Conservation (phyloP, 768 basidiomycete genomes). For the Trametes elegans region DNA sequence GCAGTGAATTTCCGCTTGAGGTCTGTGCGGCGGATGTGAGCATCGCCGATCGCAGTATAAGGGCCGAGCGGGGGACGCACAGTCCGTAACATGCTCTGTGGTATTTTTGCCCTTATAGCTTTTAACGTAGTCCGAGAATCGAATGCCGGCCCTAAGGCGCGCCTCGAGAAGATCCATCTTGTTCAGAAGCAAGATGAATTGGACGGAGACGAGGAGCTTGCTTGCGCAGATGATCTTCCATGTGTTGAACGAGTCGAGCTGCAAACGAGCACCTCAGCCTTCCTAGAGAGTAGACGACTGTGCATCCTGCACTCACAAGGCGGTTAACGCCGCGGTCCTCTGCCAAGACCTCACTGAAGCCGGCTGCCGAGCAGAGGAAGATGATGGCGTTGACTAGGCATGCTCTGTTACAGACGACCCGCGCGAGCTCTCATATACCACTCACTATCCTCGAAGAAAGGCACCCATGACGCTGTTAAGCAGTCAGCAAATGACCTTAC, state of each 20-base stretch:
- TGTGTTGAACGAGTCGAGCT: conserved; percentile 56
- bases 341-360: conserved; percentile 60
- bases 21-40: conserved; percentile 33
- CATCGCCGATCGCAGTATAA: neutral
- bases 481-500: neutral
- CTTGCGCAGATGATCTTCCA: conserved; percentile 63
- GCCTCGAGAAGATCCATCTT: conserved; percentile 58
- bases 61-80: conserved; percentile 34
- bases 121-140: conserved; percentile 54
- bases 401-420: neutral
- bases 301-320: conserved; percentile 45
- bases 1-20: conserved; percentile 49
- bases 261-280: neutral
- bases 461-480: conserved; percentile 56
- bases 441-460: conserved; percentile 67
- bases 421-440: neutral
- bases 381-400: conserved; percentile 57
- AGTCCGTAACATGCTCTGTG: conserved; percentile 48
- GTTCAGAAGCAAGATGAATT: conserved; percentile 61
- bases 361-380: conserved; percentile 63
- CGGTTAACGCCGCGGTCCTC: conserved; percentile 61
- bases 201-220: conserved; percentile 49
- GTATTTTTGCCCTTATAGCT: conserved; percentile 55
- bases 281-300: neutral
- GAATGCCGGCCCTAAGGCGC: conserved; percentile 49